Conservation (phyloP, 106 monocot species). For the Chionographis japonica region DNA sequence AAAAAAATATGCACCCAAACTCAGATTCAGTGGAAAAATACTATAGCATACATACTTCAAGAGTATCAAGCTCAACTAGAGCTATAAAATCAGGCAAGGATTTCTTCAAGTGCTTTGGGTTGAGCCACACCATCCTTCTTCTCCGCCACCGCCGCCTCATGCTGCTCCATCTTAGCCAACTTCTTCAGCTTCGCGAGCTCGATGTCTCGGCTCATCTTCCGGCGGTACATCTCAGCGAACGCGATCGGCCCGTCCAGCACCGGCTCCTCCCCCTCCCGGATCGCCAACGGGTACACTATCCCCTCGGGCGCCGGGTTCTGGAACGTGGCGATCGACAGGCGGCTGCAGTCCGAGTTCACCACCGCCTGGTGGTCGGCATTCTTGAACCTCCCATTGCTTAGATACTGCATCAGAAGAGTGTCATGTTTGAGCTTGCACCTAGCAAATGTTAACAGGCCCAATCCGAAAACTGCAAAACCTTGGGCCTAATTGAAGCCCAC, state of each 20-base stretch:
- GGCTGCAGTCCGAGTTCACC: slow-evolving; percentile 76
- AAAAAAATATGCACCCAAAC: too few relatives aligned
- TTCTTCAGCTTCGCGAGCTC: slow-evolving; percentile 87
- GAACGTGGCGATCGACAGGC: slow-evolving; percentile 86
- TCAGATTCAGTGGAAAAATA: too few relatives aligned
- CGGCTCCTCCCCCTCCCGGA: slow-evolving; percentile 75
- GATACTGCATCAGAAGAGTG: slow-evolving; percentile 37
- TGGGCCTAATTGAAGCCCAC: too few relatives aligned
- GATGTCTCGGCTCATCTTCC: slow-evolving; percentile 78
- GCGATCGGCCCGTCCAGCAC: slow-evolving; percentile 77
- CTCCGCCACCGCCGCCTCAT: slow-evolving; percentile 16
- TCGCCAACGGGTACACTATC: slow-evolving; percentile 64
- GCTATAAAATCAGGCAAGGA: slow-evolving; percentile 41
- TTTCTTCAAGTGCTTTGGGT: slow-evolving; percentile 32
- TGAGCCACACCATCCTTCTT: slow-evolving; percentile 4
- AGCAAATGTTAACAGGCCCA: too few relatives aligned
- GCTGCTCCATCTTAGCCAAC: slow-evolving; percentile 44
- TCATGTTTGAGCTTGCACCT: neutral
- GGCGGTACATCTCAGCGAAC: slow-evolving; percentile 78
- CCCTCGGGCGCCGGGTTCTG: slow-evolving; percentile 91
- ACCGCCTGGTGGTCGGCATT: slow-evolving; percentile 96
- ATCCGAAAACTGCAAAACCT: too few relatives aligned
- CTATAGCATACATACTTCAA: too few relatives aligned
- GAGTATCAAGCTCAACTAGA: too few relatives aligned
- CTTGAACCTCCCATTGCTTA: slow-evolving; percentile 94